Base-by-base conservation (phyloP, 805 yeast species). In the Candida quercuum region DNA sequence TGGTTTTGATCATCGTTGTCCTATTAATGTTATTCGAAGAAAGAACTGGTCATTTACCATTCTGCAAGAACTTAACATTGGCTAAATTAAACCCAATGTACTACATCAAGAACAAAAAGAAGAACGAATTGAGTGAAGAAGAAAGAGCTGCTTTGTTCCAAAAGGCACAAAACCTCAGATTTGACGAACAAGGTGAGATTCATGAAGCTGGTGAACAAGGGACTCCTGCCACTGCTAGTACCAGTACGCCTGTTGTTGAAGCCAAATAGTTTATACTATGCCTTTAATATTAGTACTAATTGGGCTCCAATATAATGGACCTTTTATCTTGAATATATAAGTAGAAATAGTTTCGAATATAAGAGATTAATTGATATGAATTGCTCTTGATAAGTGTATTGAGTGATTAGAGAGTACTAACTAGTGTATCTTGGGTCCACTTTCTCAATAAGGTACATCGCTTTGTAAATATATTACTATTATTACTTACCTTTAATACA, bases 31-130 rank as follows among this genome's bases (percentile, higher is more conserved):
- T 81, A 46, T 88, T 54, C 64, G 93, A 86, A 69, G 99, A 91
- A 73, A 85, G 70, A 63, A 63, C 62, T 19, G 96, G 95, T 17
- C 89, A 82, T 60, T 69, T 84, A 62, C 89, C 95, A 60, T 78
- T 81, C 67, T 48, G 62, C 54, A 74, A 76, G 64, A 61, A 54
- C 39, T 44, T 71, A 49, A 57, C 59, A 52, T 51, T 79, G 42
- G 67, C 68, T 52, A 64, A 74, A 19, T 48, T 84, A 62, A 82
- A 80, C 64, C 94, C 91, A 62, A 69, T 78, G 72, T 81, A 79
- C 63, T 72, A 78, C 67, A 60, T 83, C 45, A 84, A 80, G 67
- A 71, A 71, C 49, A 78, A 79, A 72, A 73, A 80, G 69, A 75
- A 78, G 63, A 50, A 70, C 41, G 78, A 77, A 46, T 55, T 81